Evolutionary conservation across 345 rosid genomes (phyloP).

Genomic region (Citrus inodora): DNA sequence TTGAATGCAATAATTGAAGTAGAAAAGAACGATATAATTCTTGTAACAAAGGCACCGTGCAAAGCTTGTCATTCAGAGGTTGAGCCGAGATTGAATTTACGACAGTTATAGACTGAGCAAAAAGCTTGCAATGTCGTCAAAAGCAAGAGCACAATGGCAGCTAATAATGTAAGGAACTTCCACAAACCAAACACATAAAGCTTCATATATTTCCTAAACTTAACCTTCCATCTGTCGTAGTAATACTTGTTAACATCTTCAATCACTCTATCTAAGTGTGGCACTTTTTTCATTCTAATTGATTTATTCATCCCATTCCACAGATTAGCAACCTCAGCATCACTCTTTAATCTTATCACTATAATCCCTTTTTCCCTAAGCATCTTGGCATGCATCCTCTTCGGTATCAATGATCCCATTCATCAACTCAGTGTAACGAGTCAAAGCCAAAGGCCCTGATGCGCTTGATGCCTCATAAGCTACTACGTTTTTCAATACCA

Average conservation of each 20-base stretch:
- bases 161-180: conserved; percentile 52
- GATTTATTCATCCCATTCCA: conserved; percentile 86
- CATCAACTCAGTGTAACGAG: conserved; percentile 75
- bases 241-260: conserved; percentile 66
- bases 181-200: conserved; percentile 55
- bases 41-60: background rate
- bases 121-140: conserved; percentile 47
- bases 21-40: background rate
- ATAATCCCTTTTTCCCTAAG: conserved; percentile 60
- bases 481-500: background rate
- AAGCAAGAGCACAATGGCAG: conserved; percentile 41
- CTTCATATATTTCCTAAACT: conserved; percentile 33
- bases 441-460: conserved; percentile 13
- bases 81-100: background rate
- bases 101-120: conserved; percentile 36
- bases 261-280: conserved; percentile 53
- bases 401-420: conserved; percentile 65
- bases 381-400: conserved; percentile 59
- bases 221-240: conserved; percentile 55
- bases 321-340: conserved; percentile 56
- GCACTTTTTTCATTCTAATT: conserved; percentile 54
- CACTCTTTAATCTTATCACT: conserved; percentile 26
- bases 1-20: background rate
- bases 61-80: background rate
- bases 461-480: conserved; percentile 32